Evolutionary conservation across 768 basidiomycete genomes (phyloP).

Genomic region (Phlebiopsis gigantea): DNA sequence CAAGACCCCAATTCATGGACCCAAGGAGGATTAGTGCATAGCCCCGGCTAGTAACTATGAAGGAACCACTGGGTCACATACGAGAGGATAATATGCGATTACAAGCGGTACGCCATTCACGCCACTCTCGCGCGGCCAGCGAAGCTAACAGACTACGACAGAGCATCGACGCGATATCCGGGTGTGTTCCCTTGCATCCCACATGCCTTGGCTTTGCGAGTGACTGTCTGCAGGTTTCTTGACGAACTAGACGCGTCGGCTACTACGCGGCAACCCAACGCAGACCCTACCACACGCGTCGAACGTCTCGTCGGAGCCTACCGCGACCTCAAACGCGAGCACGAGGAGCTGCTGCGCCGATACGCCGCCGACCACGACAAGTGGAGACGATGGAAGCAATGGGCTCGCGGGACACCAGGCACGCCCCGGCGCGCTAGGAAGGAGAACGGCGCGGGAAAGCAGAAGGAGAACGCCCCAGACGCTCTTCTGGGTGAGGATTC

Average conservation of each 20-base stretch:
- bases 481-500: background rate
- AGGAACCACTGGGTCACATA: too few species aligned
- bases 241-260: background rate
- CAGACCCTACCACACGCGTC: background rate
- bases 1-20: too few species aligned
- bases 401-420: slow-evolving; percentile 19
- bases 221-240: too few species aligned
- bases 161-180: too few species aligned
- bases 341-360: slow-evolving; percentile 28
- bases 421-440: background rate
- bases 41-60: too few species aligned
- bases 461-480: background rate
- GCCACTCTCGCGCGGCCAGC: too few species aligned
- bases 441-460: background rate
- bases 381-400: slow-evolving; percentile 32
- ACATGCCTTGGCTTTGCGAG: too few species aligned
- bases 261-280: background rate
- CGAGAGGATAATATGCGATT: too few species aligned
- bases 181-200: too few species aligned
- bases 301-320: background rate
- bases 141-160: too few species aligned
- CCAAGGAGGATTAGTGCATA: too few species aligned
- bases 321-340: background rate
- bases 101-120: too few species aligned
- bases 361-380: slow-evolving; percentile 41